Evolutionary conservation across 805 yeast genomes (phyloP).

Genomic region (Metschnikowia drakensbergensis): DNA sequence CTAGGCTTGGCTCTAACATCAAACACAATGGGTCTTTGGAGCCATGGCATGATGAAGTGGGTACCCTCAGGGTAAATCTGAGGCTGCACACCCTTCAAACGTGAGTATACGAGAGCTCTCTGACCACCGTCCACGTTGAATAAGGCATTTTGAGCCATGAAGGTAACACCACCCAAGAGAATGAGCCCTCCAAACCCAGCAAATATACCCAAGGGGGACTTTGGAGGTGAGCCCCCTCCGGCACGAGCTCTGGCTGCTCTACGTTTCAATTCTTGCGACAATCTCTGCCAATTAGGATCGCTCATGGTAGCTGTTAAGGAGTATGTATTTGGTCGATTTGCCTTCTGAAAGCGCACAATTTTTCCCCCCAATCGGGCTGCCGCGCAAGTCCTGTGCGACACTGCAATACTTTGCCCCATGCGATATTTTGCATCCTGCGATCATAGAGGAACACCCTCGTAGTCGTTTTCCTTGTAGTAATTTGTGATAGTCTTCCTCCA

Average conservation of each 20-base stretch:
- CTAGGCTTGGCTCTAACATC: conserved; percentile 96
- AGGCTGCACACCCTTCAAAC: conserved; percentile 80
- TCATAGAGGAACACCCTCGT: conserved; percentile 84
- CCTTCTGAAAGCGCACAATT: conserved; percentile 4
- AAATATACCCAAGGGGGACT: conserved; percentile 35
- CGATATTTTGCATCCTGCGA: neutral
- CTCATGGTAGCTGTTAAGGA: conserved; percentile 24
- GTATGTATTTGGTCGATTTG: neutral
- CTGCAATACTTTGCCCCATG: conserved; percentile 1
- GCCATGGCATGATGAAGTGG: conserved; percentile 91
- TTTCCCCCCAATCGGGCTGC: conserved; percentile 2
- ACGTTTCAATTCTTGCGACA: conserved; percentile 41
- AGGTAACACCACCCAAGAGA: conserved; percentile 37
- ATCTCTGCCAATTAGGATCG: conserved; percentile 39
- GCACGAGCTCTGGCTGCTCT: conserved; percentile 24
- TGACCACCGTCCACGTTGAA: conserved; percentile 95
- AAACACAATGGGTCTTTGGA: conserved; percentile 83
- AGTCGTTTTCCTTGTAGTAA: conserved; percentile 57
- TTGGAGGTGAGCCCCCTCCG: conserved; percentile 29
- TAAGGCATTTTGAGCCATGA: conserved; percentile 34
- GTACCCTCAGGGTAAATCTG: conserved; percentile 90
- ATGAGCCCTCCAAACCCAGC: conserved; percentile 42
- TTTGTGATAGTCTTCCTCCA: conserved; percentile 57
- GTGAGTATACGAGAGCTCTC: conserved; percentile 89
- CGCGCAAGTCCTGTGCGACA: conserved; percentile 4